Percentiles rank a stretch among this genome's conserved stretches.
phyloP scores from a whole-genome alignment of 2,329 filamentous ascomycete species.

The Hypoxylon sp. region DNA sequence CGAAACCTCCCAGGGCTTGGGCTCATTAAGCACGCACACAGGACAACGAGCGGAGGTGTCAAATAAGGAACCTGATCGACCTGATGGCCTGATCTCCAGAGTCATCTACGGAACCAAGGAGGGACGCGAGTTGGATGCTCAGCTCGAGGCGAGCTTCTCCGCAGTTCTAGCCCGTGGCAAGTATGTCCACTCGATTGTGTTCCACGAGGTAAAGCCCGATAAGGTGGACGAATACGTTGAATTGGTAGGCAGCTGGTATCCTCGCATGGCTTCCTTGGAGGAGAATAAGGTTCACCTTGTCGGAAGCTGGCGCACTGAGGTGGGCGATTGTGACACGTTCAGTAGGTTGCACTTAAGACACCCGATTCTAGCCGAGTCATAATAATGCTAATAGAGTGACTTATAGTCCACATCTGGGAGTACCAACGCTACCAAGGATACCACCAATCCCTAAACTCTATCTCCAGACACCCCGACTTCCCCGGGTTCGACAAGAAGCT shows the following conservation, averaged over 20 bases:
- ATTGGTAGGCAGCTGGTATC: conserved; percentile 92
- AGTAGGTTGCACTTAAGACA: conserved; percentile 39
- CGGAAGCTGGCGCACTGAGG: conserved; percentile 97
- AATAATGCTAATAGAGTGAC: conserved; percentile 37
- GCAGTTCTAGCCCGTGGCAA: conserved; percentile 96
- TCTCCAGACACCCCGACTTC: conserved; percentile 87
- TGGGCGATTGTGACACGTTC: conserved; percentile 97
- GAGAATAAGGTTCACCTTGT: conserved; percentile 97
- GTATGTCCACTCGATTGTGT: conserved; percentile 98
- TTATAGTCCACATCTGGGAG: conserved; percentile 96
- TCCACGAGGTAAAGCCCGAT: conserved; percentile 95
- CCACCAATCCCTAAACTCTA: conserved; percentile 89
- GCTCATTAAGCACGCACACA: conserved; percentile 74
- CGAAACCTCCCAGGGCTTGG: conserved; percentile 65
- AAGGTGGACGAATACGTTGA: conserved; percentile 95
- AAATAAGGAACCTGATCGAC: conserved; percentile 72
- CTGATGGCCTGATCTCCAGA: conserved; percentile 81
- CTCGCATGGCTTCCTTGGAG: conserved; percentile 84
- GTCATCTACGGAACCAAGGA: conserved; percentile 98
- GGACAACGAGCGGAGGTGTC: conserved; percentile 71
- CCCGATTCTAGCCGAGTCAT: background rate
- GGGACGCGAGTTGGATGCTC: conserved; percentile 91
- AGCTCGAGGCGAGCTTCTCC: conserved; percentile 96
- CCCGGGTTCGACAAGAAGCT: conserved; percentile 87
- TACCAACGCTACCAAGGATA: conserved; percentile 98